Evolutionary conservation across 768 basidiomycete genomes (phyloP).

Genomic region (Leccinum pellstonianum): DNA sequence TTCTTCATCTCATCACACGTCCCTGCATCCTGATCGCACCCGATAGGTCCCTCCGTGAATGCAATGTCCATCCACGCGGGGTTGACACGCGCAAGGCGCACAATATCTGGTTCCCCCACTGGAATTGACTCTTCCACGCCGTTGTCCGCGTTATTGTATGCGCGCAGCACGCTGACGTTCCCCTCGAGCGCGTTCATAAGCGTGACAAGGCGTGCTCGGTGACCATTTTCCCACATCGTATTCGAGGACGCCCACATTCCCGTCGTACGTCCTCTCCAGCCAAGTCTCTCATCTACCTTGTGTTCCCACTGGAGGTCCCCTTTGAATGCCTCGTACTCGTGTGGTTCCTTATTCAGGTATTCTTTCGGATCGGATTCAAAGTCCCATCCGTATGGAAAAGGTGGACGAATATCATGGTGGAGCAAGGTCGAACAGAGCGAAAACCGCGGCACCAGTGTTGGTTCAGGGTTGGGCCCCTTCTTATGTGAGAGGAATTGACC

Average conservation of each 20-base stretch:
- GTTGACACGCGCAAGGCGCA: conserved; percentile 44
- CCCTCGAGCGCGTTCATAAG: conserved; percentile 41
- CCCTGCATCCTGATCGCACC: conserved; percentile 35
- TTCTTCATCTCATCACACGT: conserved; percentile 43
- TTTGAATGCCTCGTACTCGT: conserved; percentile 33
- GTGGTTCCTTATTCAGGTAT: too few species aligned
- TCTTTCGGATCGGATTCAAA: conserved; percentile 33
- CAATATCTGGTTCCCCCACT: conserved; percentile 36
- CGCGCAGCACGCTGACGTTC: conserved; percentile 40
- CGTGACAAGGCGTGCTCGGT: conserved; percentile 49
- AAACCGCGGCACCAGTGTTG: conserved; percentile 49
- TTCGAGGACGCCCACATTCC: conserved; percentile 48
- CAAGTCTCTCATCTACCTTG: conserved; percentile 57
- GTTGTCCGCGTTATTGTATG: conserved; percentile 13
- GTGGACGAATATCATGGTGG: conserved; percentile 56
- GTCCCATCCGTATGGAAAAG: conserved; percentile 47
- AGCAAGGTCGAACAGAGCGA: conserved; percentile 48
- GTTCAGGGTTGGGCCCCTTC: conserved; percentile 44
- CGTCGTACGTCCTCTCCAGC: conserved; percentile 77
- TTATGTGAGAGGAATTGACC: conserved; percentile 52
- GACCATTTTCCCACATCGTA: conserved; percentile 49
- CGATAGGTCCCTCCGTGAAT: conserved; percentile 45
- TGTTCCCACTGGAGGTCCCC: conserved; percentile 61
- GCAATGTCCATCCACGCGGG: conserved; percentile 61
- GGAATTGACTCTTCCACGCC: conserved; percentile 20